Percentiles rank a stretch among this genome's conserved stretches.
Conservation (phyloP, 768 basidiomycete species). For the Boletus tylopilopsis region DNA sequence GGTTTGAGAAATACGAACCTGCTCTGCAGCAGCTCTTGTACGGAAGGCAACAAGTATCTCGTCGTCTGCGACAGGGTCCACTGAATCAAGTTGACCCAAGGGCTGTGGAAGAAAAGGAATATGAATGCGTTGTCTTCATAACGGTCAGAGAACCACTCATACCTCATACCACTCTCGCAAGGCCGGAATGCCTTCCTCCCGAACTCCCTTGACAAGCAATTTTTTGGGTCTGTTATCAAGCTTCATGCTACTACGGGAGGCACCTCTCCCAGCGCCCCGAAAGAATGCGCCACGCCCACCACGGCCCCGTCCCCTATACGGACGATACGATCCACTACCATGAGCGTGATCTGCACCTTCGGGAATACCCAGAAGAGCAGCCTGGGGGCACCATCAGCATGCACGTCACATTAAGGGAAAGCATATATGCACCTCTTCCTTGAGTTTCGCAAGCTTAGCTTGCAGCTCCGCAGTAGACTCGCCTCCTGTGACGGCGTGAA, state of each 20-base stretch:
- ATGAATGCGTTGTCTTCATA: background rate
- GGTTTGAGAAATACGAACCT: slow-evolving; percentile 42
- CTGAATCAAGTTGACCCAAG: slow-evolving; percentile 65
- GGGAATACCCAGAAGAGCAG: slow-evolving; percentile 68
- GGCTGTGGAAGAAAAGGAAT: slow-evolving; percentile 38
- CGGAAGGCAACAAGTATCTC: slow-evolving; percentile 68
- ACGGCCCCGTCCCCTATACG: slow-evolving; percentile 66
- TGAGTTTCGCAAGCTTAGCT: slow-evolving; percentile 71
- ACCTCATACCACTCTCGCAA: slow-evolving; percentile 87
- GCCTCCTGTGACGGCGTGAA: slow-evolving; percentile 41
- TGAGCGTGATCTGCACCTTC: slow-evolving; percentile 41
- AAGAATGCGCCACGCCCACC: slow-evolving; percentile 56
- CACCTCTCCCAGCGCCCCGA: slow-evolving; percentile 62
- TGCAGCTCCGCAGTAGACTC: slow-evolving; percentile 67
- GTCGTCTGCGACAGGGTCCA: slow-evolving; percentile 52
- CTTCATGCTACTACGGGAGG: slow-evolving; percentile 73
- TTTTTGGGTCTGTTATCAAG: slow-evolving; percentile 87
- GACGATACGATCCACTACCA: slow-evolving; percentile 44
- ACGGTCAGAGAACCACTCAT: slow-evolving; percentile 5
- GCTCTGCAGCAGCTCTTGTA: slow-evolving; percentile 71
- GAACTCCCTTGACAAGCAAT: slow-evolving; percentile 68
- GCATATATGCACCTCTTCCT: slow-evolving; percentile 60
- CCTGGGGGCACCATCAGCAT: slow-evolving; percentile 38
- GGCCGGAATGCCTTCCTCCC: slow-evolving; percentile 50
- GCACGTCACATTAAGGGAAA: background rate